Evolutionary conservation across 78 protist genomes (phyloP).

Genomic region (Dictyostelium discoideum): DNA sequence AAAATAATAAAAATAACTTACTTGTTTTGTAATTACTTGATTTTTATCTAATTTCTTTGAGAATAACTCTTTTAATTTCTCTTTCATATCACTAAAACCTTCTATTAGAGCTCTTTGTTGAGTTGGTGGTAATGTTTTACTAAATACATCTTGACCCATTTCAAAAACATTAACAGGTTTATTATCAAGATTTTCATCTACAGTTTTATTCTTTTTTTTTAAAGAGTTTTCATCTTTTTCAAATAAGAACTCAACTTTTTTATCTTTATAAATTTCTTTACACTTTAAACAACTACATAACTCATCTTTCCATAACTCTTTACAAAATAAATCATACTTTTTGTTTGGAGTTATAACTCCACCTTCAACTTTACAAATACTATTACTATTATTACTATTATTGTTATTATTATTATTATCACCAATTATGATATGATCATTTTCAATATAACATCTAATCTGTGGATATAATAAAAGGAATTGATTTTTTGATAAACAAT

Average conservation of each 20-base stretch:
- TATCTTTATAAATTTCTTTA: background rate
- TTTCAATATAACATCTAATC: background rate
- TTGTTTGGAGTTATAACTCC: background rate
- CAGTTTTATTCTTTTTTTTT: background rate
- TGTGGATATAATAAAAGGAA: constrained; percentile 31
- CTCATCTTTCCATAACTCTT: constrained; percentile 61
- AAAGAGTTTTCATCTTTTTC: background rate
- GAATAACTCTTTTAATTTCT: constrained; percentile 30
- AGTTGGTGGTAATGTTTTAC: background rate
- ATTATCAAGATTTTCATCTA: background rate
- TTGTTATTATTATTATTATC: background rate
- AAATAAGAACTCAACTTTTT: constrained; percentile 37
- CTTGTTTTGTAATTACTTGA: constrained; percentile 48
- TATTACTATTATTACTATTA: background rate
- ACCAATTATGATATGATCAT: background rate
- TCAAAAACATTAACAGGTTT: background rate
- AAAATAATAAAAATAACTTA: background rate
- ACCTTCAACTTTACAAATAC: background rate
- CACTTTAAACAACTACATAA: constrained; percentile 62
- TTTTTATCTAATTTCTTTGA: constrained; percentile 7
- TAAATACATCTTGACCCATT: background rate
- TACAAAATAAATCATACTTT: constrained; percentile 44
- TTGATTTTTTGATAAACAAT: constrained; percentile 20
- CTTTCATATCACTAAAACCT: constrained; percentile 56
- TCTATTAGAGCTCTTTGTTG: constrained; percentile 34